These are phyloP conservation scores for Nemophila menziesii DNA, from an alignment of 257 asterid genomes.

Conservation along the genomic window DNA sequence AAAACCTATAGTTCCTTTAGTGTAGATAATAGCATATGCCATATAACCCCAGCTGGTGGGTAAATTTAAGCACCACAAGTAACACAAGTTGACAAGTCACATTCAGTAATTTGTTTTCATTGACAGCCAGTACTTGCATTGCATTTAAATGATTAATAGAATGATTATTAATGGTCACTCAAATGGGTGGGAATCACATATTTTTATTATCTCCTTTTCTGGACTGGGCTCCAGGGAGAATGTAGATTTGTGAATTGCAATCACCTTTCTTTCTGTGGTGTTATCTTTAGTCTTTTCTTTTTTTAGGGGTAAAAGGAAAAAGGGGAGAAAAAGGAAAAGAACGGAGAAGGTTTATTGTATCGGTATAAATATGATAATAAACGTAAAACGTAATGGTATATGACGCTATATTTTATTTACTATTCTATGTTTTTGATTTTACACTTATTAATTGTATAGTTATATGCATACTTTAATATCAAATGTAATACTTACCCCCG, in stretches of 20 bases:
- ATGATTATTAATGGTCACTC: background rate
- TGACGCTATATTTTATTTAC: no score
- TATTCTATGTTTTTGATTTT: background rate
- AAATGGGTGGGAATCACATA: background rate
- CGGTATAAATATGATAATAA: no score
- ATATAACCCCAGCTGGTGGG: background rate
- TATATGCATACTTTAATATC: background rate
- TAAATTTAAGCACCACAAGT: background rate
- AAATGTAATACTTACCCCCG: no score
- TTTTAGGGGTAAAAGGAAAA: background rate
- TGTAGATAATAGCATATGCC: background rate
- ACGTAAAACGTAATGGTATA: no score
- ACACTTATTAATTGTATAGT: background rate
- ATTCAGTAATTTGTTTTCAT: background rate
- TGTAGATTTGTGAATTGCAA: background rate
- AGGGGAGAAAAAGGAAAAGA: no score
- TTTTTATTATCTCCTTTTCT: slow-evolving; percentile 1
- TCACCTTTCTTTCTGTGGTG: background rate
- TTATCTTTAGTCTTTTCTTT: background rate
- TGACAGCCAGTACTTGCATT: background rate
- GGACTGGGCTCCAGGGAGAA: slow-evolving; percentile 8
- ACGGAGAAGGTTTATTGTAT: no score
- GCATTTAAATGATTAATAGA: background rate
- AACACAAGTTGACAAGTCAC: background rate
- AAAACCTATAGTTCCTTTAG: background rate